Evolutionary conservation across 1,139 yeast species (phyloP), one percentile per base, ranked within the genome.

Genomic region (Pichia sp.): DNA sequence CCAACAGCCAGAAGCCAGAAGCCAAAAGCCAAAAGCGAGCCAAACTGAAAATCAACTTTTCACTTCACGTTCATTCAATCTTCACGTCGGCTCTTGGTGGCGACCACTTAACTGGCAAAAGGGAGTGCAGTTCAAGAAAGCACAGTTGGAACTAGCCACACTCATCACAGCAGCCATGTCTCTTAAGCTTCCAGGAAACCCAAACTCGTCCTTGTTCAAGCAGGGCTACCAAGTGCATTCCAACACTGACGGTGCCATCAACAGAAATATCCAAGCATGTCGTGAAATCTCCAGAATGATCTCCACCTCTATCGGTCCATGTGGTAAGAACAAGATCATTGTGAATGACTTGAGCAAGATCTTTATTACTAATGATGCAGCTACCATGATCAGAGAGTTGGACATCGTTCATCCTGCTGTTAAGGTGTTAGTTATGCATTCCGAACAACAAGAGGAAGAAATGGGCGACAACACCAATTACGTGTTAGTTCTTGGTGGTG

Each of bases 351-450:
- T 84, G 49, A 88, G 88, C 41, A 87, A 80, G 59, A 82, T 84
- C 25, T 85, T 87, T 56, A 76, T 91, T 48, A 91, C 98, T 32
- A 85, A 86, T 51, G 98, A 93, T 61, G 97, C 97, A 12, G 96
- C 97, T 29, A 91, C 98, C 10, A 91, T 91, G 79, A 68, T 91
- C 45, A 75, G 84, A 49, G 97, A 93, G 59, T 67, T 91, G 40
- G 97, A 91, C 49, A 85, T 93, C 46, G 91, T 91, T 32, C 98
- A 91, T 58, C 98, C 98, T 7, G 97, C 96, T 1, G 98, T 93
- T 16, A 91, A 91, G 62, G 77, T 91, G 32, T 73, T 91, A 47
- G 94, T 91, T 41, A 86, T 87, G 96, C 96, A 97, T 18, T 78
- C 94, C 16, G 86, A 88, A 56, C 98, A 91, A 64, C 98, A 91